These are phyloP conservation scores for Picea glauca DNA, from an alignment of 75 land plant genomes.

Conservation along the genomic window DNA sequence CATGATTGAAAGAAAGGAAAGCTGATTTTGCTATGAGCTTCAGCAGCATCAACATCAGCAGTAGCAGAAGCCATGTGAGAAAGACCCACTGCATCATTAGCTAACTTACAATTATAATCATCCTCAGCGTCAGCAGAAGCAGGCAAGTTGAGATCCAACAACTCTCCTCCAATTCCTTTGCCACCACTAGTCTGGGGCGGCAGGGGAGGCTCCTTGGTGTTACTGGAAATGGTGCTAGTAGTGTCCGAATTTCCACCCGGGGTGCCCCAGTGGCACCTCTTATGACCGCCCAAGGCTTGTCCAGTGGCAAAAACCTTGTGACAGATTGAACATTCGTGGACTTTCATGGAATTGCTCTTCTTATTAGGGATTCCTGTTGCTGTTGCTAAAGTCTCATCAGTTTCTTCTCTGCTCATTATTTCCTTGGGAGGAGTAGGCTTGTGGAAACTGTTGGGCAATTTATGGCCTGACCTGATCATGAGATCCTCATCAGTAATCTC, in stretches of 20 bases:
- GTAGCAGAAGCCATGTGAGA: constrained; percentile 6
- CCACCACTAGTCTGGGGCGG: background rate
- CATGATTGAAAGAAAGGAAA: constrained; percentile 4
- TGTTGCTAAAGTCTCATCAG: constrained; percentile 17
- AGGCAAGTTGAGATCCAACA: constrained; percentile 10
- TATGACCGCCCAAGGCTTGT: constrained; percentile 64
- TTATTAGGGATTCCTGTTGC: constrained; percentile 8
- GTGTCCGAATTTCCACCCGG: background rate
- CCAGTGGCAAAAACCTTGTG: constrained; percentile 46
- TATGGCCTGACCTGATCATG: constrained; percentile 18
- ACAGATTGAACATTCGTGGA: constrained; percentile 56
- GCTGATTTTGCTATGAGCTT: constrained; percentile 10
- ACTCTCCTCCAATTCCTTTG: background rate
- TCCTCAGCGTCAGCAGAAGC: constrained; percentile 8
- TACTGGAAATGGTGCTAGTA: constrained; percentile 5
- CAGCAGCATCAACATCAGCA: background rate
- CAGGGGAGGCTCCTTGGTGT: background rate
- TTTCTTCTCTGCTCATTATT: constrained; percentile 13
- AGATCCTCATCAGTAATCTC: constrained; percentile 15
- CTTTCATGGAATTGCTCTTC: constrained; percentile 15
- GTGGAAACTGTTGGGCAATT: constrained; percentile 11
- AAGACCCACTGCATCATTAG: background rate
- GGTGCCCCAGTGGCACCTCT: constrained; percentile 52
- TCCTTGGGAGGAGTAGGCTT: background rate
- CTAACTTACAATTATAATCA: background rate